These are phyloP conservation scores for Trichoderma pleuroti DNA, from an alignment of 2,329 filamentous ascomycete genomes.

Conservation along the genomic window DNA sequence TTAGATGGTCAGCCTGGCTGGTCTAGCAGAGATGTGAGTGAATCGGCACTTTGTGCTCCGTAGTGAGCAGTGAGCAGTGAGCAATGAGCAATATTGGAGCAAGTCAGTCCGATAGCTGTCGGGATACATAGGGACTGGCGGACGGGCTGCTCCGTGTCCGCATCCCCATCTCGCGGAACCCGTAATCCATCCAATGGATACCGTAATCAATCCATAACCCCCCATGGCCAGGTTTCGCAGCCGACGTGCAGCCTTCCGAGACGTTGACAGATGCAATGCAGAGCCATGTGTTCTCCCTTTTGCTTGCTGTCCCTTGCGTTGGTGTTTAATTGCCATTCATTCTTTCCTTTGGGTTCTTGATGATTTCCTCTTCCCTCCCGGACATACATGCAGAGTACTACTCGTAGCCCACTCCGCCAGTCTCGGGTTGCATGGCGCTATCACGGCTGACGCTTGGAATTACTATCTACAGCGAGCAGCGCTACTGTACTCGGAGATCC, in stretches of 20 bases:
- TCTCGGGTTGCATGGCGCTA: conserved; percentile 5
- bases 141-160: background rate
- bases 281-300: background rate
- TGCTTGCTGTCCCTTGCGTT: background rate
- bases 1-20: background rate
- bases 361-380: background rate
- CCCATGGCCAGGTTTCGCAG: background rate
- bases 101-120: background rate
- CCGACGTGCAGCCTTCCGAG: background rate
- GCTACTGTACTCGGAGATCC: background rate
- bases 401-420: background rate
- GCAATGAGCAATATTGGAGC: background rate
- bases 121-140: background rate
- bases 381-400: background rate
- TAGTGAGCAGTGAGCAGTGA: background rate
- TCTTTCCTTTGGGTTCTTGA: background rate
- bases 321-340: background rate
- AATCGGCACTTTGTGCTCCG: background rate
- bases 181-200: background rate
- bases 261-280: background rate
- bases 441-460: conserved; percentile 2
- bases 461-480: background rate
- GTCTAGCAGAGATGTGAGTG: background rate
- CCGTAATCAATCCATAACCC: background rate
- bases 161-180: background rate